These are phyloP conservation scores for Sphagnurus paluster DNA, from an alignment of 1,284 basidiomycete genomes.

Conservation along the genomic window DNA sequence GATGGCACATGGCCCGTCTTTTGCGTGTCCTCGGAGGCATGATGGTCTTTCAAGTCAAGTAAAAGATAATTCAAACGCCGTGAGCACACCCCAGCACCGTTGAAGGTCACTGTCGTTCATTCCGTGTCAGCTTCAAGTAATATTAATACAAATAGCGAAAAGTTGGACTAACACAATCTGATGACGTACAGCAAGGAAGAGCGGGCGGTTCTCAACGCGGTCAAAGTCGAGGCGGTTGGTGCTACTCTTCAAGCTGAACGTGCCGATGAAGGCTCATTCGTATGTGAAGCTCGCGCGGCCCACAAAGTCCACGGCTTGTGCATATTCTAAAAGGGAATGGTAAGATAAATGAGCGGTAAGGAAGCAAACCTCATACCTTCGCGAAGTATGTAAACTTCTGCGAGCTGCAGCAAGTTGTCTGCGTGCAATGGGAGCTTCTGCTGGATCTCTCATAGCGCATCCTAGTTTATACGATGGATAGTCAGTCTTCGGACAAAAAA, in stretches of 20 bases:
- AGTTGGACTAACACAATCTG: too few species aligned
- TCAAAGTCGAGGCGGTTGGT: too few species aligned
- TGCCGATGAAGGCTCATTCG: slow-evolving; percentile 82
- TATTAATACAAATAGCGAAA: too few species aligned
- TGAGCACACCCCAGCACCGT: too few species aligned
- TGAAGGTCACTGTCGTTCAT: too few species aligned
- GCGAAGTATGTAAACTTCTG: slow-evolving; percentile 82
- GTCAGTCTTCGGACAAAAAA: not conserved
- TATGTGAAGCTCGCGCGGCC: slow-evolving; percentile 88
- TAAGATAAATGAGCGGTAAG: not conserved
- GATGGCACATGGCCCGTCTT: too few species aligned
- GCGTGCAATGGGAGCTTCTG: slow-evolving; percentile 78
- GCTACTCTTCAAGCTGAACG: slow-evolving; percentile 81
- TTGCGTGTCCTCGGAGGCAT: too few species aligned
- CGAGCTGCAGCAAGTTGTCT: slow-evolving; percentile 87
- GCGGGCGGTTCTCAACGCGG: too few species aligned
- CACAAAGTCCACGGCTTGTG: slow-evolving; percentile 81
- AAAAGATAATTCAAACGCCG: too few species aligned
- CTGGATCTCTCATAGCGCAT: slow-evolving; percentile 62
- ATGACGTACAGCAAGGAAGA: too few species aligned
- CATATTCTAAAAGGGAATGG: slow-evolving; percentile 60
- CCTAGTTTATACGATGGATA: slow-evolving; percentile 51
- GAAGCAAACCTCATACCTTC: slow-evolving; percentile 57
- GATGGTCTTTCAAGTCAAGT: too few species aligned
- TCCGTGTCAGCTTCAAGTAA: too few species aligned